Evolutionary conservation across 441 rosid genomes (phyloP).

Genomic region (Sinapis alba): DNA sequence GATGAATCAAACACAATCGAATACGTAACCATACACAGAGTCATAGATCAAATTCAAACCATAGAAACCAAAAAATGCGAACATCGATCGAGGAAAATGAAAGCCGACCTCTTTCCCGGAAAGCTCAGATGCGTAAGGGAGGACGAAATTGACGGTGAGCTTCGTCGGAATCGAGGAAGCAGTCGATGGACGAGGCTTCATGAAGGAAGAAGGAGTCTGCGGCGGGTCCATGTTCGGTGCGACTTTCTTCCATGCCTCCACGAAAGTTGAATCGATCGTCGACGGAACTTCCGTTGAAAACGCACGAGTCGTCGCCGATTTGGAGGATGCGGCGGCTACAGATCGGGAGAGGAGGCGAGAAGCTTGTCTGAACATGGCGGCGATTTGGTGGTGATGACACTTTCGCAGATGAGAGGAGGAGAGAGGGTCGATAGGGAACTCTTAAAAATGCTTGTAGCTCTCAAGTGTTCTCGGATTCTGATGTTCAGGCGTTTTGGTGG

Average conservation of each 20-base stretch:
- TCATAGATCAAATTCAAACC: conserved; percentile 25
- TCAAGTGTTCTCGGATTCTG: conserved; percentile 22
- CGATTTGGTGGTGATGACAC: conserved; percentile 20
- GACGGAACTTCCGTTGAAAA: conserved; percentile 56
- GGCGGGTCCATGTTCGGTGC: conserved; percentile 67
- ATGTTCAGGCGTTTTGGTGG: not conserved
- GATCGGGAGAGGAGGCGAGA: conserved; percentile 60
- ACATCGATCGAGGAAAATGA: not conserved
- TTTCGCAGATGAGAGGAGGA: conserved; percentile 20
- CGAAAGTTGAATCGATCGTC: conserved; percentile 47
- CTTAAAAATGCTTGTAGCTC: conserved; percentile 12
- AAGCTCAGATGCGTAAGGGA: conserved; percentile 76
- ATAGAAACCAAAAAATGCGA: not conserved
- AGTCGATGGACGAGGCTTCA: conserved; percentile 57
- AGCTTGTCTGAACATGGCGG: conserved; percentile 71
- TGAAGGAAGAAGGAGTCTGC: conserved; percentile 60
- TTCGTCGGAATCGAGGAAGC: conserved; percentile 64
- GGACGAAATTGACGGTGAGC: conserved; percentile 77
- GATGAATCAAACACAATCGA: conserved; percentile 13
- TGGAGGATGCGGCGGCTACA: conserved; percentile 48
- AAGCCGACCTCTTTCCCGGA: conserved; percentile 57
- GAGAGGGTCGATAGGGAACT: not conserved
- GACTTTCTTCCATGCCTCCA: conserved; percentile 67
- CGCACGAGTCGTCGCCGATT: conserved; percentile 48
- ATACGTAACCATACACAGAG: not conserved